Conservation (phyloP, 176 grass and related monocot species). For the Panicum miliaceum region DNA sequence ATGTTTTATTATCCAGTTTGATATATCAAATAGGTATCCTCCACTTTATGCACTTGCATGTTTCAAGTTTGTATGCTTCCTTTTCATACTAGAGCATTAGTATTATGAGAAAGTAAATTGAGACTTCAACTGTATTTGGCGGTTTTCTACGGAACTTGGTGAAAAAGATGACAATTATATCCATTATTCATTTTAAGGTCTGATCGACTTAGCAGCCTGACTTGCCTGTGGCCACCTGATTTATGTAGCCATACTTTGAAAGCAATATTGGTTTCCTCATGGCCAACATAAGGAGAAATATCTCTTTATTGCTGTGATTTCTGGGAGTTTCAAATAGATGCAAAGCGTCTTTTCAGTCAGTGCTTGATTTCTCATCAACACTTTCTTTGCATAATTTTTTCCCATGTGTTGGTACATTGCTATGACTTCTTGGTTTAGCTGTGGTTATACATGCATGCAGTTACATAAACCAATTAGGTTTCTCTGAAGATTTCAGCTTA, state of each 20-base stretch:
- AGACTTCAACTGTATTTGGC: too few species aligned
- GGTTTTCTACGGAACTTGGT: too few species aligned
- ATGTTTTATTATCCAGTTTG: neutral
- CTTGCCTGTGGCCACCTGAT: neutral
- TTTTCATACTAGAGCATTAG: too few species aligned
- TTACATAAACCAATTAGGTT: neutral
- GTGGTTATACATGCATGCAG: neutral
- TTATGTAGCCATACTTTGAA: slow-evolving; percentile 11
- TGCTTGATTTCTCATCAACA: neutral
- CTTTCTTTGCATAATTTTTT: neutral
- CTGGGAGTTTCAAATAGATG: slow-evolving; percentile 20
- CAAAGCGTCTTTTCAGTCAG: slow-evolving; percentile 4
- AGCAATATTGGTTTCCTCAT: neutral
- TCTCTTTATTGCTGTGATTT: slow-evolving; percentile 8
- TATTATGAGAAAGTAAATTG: too few species aligned
- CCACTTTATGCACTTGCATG: neutral
- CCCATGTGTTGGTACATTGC: neutral
- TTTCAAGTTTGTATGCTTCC: neutral
- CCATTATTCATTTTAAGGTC: neutral
- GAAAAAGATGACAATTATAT: neutral
- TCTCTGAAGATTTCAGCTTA: neutral
- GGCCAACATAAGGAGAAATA: neutral
- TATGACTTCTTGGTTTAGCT: neutral
- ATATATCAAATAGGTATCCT: neutral
- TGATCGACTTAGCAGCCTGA: neutral